These are phyloP conservation scores for Phytophthora lateralis DNA, from an alignment of 352 stramenopile species.

Conservation along the genomic window DNA sequence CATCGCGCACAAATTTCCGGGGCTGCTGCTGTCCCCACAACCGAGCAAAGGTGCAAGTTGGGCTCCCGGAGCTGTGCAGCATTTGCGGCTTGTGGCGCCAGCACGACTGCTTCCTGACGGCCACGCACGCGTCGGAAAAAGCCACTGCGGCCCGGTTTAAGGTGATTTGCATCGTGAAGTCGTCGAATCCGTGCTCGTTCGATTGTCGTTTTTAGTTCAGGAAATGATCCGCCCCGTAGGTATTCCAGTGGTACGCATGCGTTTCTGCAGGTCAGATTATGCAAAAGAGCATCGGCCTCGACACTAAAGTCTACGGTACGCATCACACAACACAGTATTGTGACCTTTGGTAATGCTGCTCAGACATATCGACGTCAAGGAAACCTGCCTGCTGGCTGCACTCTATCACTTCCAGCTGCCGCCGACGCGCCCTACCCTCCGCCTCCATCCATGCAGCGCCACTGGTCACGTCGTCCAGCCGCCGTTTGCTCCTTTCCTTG, in stretches of 20 bases:
- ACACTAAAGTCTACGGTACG: conserved; percentile 13
- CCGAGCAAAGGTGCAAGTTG: conserved; percentile 27
- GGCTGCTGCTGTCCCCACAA: conserved; percentile 18
- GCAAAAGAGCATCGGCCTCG: background rate
- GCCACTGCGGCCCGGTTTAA: conserved; percentile 13
- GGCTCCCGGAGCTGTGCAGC: conserved; percentile 9
- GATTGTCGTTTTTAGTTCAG: conserved; percentile 25
- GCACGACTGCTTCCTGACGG: conserved; percentile 12
- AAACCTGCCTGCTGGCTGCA: conserved; percentile 10
- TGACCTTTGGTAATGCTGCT: conserved; percentile 3
- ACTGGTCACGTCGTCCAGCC: conserved; percentile 25
- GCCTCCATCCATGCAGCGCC: conserved; percentile 27
- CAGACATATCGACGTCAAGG: conserved; percentile 16
- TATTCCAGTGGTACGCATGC: conserved; percentile 12
- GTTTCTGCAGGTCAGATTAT: conserved; percentile 2
- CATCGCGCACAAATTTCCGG: conserved; percentile 6
- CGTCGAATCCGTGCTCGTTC: conserved; percentile 27
- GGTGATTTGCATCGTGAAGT: conserved; percentile 8
- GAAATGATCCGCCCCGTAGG: conserved; percentile 15
- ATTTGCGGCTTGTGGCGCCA: conserved; percentile 1
- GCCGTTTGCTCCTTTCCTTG: conserved; percentile 7
- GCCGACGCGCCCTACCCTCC: conserved; percentile 19
- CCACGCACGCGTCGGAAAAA: conserved; percentile 27
- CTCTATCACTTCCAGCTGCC: conserved; percentile 39
- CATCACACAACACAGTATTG: conserved; percentile 14